These are phyloP conservation scores for Rhodotorula sp. DNA, from an alignment of 1,284 basidiomycete species.

Conservation along the genomic window DNA sequence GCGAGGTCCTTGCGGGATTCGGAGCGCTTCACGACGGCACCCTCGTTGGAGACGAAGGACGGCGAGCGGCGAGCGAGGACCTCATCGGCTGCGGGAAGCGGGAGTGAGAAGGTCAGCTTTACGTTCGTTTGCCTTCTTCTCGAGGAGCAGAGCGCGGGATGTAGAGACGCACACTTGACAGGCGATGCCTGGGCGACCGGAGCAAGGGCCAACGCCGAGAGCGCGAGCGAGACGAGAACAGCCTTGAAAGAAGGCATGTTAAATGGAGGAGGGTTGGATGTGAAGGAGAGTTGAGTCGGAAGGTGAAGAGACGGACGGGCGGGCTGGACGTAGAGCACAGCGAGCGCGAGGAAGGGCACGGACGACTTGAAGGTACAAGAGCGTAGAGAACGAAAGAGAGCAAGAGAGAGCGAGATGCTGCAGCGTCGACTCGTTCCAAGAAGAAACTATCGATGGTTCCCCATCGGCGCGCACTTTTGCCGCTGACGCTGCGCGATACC, in stretches of 20 bases:
- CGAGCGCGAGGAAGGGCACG: not conserved
- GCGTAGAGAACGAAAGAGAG: not conserved
- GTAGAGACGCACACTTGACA: slow-evolving; percentile 3
- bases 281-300: not conserved
- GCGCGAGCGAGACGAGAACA: slow-evolving; percentile 19
- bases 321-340: not conserved
- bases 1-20: slow-evolving; percentile 19
- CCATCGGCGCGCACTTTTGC: not conserved
- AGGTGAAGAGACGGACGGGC: not conserved
- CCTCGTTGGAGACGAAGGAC: slow-evolving; percentile 18
- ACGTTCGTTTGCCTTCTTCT: no score
- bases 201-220: slow-evolving; percentile 12
- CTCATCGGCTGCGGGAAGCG: not conserved
- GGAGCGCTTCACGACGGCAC: slow-evolving; percentile 14
- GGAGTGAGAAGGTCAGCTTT: not conserved
- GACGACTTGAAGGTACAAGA: not conserved
- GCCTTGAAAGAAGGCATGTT: slow-evolving; percentile 26
- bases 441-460: not conserved
- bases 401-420: not conserved
- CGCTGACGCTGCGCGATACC: not conserved
- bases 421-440: not conserved
- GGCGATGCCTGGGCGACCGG: slow-evolving; percentile 14
- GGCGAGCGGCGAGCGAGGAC: slow-evolving; percentile 13
- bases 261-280: not conserved
- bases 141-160: no score